Evolutionary conservation across 2,329 filamentous ascomycete species (phyloP).

Genomic region (Alternaria tenuissima): DNA sequence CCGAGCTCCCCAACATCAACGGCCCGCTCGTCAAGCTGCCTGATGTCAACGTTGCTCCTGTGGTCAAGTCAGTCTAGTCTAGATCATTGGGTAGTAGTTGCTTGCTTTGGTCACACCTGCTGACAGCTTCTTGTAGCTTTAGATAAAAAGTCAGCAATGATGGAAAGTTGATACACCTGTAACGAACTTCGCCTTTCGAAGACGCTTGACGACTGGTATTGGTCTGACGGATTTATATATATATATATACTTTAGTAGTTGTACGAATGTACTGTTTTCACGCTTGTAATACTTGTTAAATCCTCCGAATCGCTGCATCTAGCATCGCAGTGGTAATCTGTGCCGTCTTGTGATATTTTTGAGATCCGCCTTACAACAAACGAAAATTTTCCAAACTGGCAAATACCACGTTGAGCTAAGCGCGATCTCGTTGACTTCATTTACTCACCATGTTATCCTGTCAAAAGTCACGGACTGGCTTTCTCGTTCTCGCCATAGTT

Average conservation of each 20-base stretch:
- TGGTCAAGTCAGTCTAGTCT: constrained; percentile 17
- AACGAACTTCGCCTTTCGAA: background rate
- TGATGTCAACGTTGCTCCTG: constrained; percentile 10
- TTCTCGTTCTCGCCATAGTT: background rate
- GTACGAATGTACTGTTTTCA: background rate
- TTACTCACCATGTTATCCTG: no score
- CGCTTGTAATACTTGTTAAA: background rate
- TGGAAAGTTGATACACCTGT: background rate
- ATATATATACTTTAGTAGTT: constrained; percentile 3
- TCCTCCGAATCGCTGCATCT: background rate
- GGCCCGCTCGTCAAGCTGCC: constrained; percentile 6
- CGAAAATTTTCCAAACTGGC: no score
- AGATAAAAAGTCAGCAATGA: background rate
- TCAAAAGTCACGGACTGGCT: no score
- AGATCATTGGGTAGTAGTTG: background rate
- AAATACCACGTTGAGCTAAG: no score
- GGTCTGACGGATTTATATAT: background rate
- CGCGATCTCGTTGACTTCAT: no score
- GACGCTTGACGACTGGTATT: background rate
- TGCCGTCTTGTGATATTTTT: no score
- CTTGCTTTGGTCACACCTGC: background rate
- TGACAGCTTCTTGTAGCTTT: background rate
- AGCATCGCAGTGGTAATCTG: no score
- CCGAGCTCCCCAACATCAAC: background rate
- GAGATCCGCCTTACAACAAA: no score